Conservation (phyloP, 352 stramenopile genomes). For the Plasmopara halstedii region DNA sequence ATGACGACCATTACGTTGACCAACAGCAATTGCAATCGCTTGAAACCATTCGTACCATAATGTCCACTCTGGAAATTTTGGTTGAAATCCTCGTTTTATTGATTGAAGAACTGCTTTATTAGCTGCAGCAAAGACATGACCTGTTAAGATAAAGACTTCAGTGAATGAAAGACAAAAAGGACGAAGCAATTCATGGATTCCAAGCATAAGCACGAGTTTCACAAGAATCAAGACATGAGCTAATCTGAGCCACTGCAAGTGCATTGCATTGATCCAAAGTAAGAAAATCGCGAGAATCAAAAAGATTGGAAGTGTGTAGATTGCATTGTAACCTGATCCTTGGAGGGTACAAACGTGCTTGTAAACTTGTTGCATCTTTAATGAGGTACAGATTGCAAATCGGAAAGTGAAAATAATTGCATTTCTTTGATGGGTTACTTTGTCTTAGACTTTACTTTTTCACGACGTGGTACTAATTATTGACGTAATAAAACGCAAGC, state of each 20-base stretch:
- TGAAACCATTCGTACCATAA: constrained; percentile 37
- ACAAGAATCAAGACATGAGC: constrained; percentile 11
- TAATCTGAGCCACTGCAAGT: constrained; percentile 19
- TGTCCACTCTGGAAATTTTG: constrained; percentile 36
- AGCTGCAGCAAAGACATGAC: constrained; percentile 12
- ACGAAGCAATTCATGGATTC: constrained; percentile 30
- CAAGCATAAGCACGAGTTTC: constrained; percentile 18
- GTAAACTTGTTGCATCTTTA: constrained; percentile 15
- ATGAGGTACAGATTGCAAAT: not conserved
- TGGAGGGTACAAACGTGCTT: constrained; percentile 10
- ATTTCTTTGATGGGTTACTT: constrained; percentile 1
- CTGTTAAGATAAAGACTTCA: constrained; percentile 16
- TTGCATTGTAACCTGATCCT: constrained; percentile 8
- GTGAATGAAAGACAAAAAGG: constrained; percentile 32
- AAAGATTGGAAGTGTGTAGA: constrained; percentile 19
- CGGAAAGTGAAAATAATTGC: not conserved
- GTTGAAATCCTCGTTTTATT: constrained; percentile 13
- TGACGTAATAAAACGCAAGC: not conserved
- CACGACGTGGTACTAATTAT: not conserved
- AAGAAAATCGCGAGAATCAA: constrained; percentile 5
- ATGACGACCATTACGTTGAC: constrained; percentile 20
- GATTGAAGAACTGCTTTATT: constrained; percentile 18
- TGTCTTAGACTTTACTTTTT: not conserved
- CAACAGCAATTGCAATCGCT: constrained; percentile 23
- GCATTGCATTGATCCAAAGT: constrained; percentile 23